A percentile compares a stretch with the other conserved stretches of the same genome.
These are phyloP conservation scores for Schwanniomyces polymorphus DNA, from an alignment of 805 yeast species.

Conservation along the genomic window DNA sequence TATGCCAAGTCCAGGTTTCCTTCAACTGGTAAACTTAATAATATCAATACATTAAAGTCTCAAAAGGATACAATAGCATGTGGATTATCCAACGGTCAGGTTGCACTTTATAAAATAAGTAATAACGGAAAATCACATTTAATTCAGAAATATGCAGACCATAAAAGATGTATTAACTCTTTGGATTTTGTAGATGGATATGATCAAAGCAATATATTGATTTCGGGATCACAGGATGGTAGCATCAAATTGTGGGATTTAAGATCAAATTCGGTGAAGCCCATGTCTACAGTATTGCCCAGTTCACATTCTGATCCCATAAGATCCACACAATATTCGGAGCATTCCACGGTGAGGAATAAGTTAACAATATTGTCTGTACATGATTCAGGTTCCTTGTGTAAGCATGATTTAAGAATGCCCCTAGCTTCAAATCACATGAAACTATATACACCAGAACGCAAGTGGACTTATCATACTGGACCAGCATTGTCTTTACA, in stretches of 20 bases:
- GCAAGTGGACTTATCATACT: constrained; percentile 81
- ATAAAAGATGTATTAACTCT: constrained; percentile 42
- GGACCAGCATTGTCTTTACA: constrained; percentile 88
- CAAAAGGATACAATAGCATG: constrained; percentile 35
- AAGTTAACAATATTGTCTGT: constrained; percentile 62
- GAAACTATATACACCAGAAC: constrained; percentile 53
- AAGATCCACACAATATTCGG: constrained; percentile 53
- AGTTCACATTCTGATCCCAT: constrained; percentile 72
- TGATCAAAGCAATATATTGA: constrained; percentile 19
- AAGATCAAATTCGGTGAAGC: constrained; percentile 45
- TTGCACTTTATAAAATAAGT: constrained; percentile 29
- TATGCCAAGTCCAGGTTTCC: constrained; percentile 13
- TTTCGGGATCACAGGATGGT: constrained; percentile 78
- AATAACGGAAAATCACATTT: constrained; percentile 33
- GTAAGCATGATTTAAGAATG: constrained; percentile 78
- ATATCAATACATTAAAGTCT: constrained; percentile 40
- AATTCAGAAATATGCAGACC: constrained; percentile 32
- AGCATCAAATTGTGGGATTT: constrained; percentile 76
- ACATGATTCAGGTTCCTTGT: constrained; percentile 86
- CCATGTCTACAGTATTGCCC: constrained; percentile 46
- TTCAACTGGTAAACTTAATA: constrained; percentile 23
- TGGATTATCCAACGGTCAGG: constrained; percentile 38
- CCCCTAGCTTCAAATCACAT: constrained; percentile 7
- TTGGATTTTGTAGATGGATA: constrained; percentile 27
- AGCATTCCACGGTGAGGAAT: constrained; percentile 48